phyloP scores from a whole-genome alignment of 1,284 basidiomycete species.

The Mycena citricolor region DNA sequence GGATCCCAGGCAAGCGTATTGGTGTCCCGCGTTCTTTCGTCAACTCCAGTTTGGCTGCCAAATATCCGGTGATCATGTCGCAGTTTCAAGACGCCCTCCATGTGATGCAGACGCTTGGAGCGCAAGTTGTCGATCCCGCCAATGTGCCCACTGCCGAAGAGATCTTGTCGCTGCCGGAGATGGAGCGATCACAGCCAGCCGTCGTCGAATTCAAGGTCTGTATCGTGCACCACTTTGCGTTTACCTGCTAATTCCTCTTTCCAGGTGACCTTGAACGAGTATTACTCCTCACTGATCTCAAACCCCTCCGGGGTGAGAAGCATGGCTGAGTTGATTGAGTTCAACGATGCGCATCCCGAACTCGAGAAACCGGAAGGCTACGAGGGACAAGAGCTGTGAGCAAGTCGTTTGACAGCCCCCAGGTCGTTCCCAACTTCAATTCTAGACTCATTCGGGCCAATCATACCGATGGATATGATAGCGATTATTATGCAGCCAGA shows the following conservation, averaged over 20 bases:
- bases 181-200: too few species aligned
- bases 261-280: constrained; percentile 37
- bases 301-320: constrained; percentile 56
- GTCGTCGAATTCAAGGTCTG: constrained; percentile 60
- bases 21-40: constrained; percentile 56
- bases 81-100: constrained; percentile 50
- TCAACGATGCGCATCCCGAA: constrained; percentile 46
- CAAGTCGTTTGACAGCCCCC: too few species aligned
- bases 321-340: constrained; percentile 54
- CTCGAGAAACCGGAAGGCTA: constrained; percentile 50
- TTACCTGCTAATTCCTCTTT: too few species aligned
- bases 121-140: constrained; percentile 59
- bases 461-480: constrained; percentile 45
- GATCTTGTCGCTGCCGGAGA: constrained; percentile 38
- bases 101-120: constrained; percentile 49
- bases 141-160: constrained; percentile 56
- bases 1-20: constrained; percentile 53
- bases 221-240: background rate
- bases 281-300: constrained; percentile 40
- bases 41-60: constrained; percentile 40
- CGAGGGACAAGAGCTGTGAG: constrained; percentile 50
- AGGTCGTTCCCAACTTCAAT: too few species aligned
- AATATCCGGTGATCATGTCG: constrained; percentile 40
- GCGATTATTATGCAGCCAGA: constrained; percentile 47
- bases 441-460: constrained; percentile 49